phyloP scores from a whole-genome alignment of 2,329 filamentous ascomycete species.

The Diaporthe aspalathi region DNA sequence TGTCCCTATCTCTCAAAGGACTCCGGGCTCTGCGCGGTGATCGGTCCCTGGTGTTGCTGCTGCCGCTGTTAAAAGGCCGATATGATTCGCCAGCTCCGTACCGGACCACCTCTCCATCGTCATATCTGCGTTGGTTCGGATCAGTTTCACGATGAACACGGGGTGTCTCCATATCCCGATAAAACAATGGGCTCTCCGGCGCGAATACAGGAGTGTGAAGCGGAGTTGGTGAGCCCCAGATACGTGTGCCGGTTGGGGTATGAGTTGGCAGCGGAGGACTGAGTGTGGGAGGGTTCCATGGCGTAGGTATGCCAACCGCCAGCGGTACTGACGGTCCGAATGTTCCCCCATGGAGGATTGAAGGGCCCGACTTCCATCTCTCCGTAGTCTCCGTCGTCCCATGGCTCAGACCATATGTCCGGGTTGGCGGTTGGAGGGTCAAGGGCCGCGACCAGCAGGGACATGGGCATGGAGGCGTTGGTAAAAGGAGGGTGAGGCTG shows the following conservation, averaged over 20 bases:
- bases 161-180: neutral
- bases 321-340: neutral
- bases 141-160: slow-evolving; percentile 39
- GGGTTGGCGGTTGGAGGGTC: slow-evolving; percentile 26
- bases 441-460: neutral
- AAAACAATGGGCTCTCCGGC: neutral
- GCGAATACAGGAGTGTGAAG: neutral
- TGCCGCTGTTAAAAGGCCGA: slow-evolving; percentile 63
- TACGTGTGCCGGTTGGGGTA: slow-evolving; percentile 1
- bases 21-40: slow-evolving; percentile 45
- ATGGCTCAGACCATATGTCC: neutral
- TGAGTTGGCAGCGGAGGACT: neutral
- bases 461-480: slow-evolving; percentile 29
- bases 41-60: slow-evolving; percentile 39
- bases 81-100: slow-evolving; percentile 73
- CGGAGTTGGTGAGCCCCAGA: neutral
- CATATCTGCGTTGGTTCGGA: slow-evolving; percentile 56
- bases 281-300: neutral
- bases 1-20: slow-evolving; percentile 46
- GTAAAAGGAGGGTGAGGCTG: slow-evolving; percentile 32
- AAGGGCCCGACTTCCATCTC: no score
- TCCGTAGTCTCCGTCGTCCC: neutral
- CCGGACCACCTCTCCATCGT: slow-evolving; percentile 71
- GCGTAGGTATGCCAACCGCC: neutral
- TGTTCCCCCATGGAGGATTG: neutral